A percentile compares a stretch with the other conserved stretches of the same genome.
These are phyloP conservation scores for Solanum rostratum DNA, from an alignment of 257 asterid genomes.

Conservation along the genomic window DNA sequence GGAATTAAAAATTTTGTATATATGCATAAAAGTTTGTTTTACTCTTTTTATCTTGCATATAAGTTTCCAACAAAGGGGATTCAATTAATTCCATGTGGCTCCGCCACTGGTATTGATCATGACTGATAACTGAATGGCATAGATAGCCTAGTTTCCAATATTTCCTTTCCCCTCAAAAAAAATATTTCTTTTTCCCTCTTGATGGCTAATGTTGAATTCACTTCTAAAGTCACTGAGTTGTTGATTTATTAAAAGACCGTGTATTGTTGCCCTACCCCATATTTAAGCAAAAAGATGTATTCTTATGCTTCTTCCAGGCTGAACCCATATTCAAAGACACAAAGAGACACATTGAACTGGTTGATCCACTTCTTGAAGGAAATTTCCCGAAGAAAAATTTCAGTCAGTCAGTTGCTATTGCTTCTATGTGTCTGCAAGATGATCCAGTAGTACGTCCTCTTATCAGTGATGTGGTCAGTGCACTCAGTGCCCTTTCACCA, in stretches of 20 bases:
- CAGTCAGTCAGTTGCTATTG: conserved; percentile 66
- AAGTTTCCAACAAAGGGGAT: background rate
- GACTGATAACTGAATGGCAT: background rate
- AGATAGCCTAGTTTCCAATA: background rate
- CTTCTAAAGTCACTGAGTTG: background rate
- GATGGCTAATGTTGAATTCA: background rate
- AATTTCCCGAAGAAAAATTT: conserved; percentile 50
- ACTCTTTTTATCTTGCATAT: too few relatives aligned
- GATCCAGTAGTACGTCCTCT: conserved; percentile 53
- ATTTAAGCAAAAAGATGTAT: background rate
- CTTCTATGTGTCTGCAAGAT: conserved; percentile 81
- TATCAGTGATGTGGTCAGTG: conserved; percentile 81
- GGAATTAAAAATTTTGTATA: too few relatives aligned
- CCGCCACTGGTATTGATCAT: background rate
- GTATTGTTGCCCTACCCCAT: background rate
- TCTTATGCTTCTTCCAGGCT: conserved; percentile 24
- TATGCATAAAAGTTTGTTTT: too few relatives aligned
- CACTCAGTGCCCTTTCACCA: conserved; percentile 59
- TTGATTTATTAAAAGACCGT: background rate
- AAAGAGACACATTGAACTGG: conserved; percentile 36
- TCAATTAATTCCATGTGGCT: background rate
- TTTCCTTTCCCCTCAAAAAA: too few relatives aligned
- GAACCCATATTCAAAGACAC: conserved; percentile 63
- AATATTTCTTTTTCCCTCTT: background rate
- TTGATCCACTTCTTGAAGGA: conserved; percentile 53